Conservation (phyloP, 2,329 filamentous ascomycete species). For the Curvularia sp. region DNA sequence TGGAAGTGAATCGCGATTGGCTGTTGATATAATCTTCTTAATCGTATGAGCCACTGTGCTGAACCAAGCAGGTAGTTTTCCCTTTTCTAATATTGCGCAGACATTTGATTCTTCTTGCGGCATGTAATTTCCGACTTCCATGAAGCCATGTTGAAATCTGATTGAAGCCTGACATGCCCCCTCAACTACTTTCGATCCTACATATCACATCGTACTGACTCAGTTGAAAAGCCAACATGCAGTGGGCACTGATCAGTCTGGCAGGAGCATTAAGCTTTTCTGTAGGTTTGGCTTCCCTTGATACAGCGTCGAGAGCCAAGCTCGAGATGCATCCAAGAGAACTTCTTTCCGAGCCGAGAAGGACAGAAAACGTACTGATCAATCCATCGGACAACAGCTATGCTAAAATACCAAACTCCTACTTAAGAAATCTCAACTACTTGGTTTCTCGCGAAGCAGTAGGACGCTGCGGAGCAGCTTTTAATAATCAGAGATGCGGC, state of each 20-base stretch:
- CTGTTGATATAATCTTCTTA: constrained; percentile 2
- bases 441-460: constrained; percentile 28
- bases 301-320: constrained; percentile 16
- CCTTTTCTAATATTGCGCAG: constrained; percentile 24
- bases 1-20: constrained; percentile 21
- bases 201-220: neutral
- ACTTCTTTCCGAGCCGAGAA: neutral
- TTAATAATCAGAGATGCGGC: constrained; percentile 26
- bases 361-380: constrained; percentile 1
- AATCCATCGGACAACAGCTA: constrained; percentile 21
- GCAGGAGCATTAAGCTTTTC: constrained; percentile 28
- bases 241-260: constrained; percentile 24
- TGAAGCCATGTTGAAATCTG: constrained; percentile 3
- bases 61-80: constrained; percentile 15
- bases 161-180: constrained; percentile 21
- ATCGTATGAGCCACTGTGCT: constrained; percentile 7
- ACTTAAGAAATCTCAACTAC: constrained; percentile 21
- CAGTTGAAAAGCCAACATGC: constrained; percentile 25
- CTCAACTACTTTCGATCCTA: neutral
- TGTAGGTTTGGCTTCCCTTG: constrained; percentile 22
- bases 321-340: constrained; percentile 8
- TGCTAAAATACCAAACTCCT: constrained; percentile 23
- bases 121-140: constrained; percentile 6
- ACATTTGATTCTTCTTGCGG: constrained; percentile 7
- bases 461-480: constrained; percentile 38